Evolutionary conservation across 306 rosid species (phyloP).

Genomic region (Macrotyloma uniflorum): DNA sequence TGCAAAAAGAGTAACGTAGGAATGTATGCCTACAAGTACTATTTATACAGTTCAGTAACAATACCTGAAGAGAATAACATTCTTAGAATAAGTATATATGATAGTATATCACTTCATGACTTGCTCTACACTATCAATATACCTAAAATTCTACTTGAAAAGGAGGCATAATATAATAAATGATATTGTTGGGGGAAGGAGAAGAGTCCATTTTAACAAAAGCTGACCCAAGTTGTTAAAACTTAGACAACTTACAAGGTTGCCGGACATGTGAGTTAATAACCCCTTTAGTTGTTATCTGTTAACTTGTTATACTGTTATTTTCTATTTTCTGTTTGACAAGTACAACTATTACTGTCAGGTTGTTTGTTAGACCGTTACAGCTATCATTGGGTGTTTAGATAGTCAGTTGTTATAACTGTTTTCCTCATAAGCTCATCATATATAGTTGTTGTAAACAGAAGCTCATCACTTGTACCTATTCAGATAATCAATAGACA

Average conservation of each 20-base stretch:
- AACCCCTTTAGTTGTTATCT: too few relatives aligned
- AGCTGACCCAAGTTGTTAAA: slow-evolving; percentile 11
- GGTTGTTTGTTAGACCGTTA: too few relatives aligned
- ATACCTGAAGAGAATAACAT: not conserved
- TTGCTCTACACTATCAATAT: slow-evolving; percentile 29
- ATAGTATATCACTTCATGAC: slow-evolving; percentile 24
- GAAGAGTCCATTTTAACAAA: not conserved
- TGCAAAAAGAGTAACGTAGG: not conserved
- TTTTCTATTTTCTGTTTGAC: too few relatives aligned
- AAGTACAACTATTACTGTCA: too few relatives aligned
- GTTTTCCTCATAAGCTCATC: too few relatives aligned
- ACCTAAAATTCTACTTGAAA: not conserved
- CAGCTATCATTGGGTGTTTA: too few relatives aligned
- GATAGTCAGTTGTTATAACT: too few relatives aligned
- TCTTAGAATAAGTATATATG: slow-evolving; percentile 20
- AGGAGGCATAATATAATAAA: not conserved
- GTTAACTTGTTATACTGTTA: too few relatives aligned
- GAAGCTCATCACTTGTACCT: not conserved
- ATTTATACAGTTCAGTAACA: slow-evolving; percentile 28
- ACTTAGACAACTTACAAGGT: not conserved
- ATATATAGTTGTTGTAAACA: not conserved
- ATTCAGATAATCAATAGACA: too few relatives aligned
- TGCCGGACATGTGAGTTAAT: not conserved
- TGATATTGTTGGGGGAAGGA: not conserved
- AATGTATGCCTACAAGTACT: slow-evolving; percentile 20